These are phyloP conservation scores for Mucor sp. DNA, from an alignment of 371 early-diverging fungal species.

Conservation along the genomic window DNA sequence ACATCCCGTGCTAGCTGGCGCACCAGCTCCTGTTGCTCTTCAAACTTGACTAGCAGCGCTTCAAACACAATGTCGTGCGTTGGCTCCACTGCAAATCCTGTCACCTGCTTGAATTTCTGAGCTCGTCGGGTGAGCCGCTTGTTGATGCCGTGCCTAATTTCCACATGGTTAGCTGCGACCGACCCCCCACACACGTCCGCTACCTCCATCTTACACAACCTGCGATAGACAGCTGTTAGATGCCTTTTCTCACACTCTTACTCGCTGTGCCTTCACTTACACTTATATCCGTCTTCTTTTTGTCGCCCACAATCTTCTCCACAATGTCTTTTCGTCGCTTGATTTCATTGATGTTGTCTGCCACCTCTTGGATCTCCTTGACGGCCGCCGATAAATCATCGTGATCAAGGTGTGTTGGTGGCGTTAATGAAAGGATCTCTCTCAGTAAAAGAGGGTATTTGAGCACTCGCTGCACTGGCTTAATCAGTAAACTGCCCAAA, in stretches of 20 bases:
- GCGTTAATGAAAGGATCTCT: constrained; percentile 67
- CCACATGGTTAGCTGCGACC: not conserved
- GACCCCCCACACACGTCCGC: not conserved
- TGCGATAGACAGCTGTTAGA: not conserved
- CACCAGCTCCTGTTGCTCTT: constrained; percentile 55
- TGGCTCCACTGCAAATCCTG: constrained; percentile 43
- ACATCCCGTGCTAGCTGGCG: constrained; percentile 56
- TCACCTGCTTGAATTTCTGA: constrained; percentile 38
- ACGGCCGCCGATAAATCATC: constrained; percentile 53
- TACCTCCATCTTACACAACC: constrained; percentile 24
- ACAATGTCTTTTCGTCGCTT: constrained; percentile 87
- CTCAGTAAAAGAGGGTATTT: constrained; percentile 67
- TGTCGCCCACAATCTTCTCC: constrained; percentile 81
- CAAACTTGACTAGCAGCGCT: constrained; percentile 60
- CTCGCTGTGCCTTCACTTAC: no score
- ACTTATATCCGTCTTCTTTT: constrained; percentile 65
- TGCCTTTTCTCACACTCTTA: not conserved
- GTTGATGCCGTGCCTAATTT: constrained; percentile 64
- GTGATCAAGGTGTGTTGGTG: constrained; percentile 61
- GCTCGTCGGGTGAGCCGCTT: constrained; percentile 68
- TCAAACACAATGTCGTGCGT: constrained; percentile 66
- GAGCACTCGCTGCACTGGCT: constrained; percentile 91
- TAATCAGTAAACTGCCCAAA: constrained; percentile 77
- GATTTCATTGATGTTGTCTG: constrained; percentile 84
- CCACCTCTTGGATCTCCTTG: constrained; percentile 66